Base-by-base conservation (phyloP, 345 rosid genomes). In the Rubroshorea leprosula region DNA sequence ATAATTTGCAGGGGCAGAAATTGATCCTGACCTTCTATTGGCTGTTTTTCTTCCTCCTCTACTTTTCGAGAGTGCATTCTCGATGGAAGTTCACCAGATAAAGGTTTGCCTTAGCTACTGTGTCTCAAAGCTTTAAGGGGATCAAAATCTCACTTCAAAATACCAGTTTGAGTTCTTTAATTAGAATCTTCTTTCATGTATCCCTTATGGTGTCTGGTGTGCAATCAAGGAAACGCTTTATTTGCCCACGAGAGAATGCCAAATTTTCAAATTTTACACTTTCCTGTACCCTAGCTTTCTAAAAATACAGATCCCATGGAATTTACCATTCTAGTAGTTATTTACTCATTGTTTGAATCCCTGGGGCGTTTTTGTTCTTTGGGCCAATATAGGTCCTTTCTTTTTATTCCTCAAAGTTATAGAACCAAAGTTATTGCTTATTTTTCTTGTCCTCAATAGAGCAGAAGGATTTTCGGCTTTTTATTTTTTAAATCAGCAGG, bases 1-100 rank as follows among this genome's bases (percentile, higher is more conserved):
- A 53, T 41, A 45, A 50, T 51, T 13, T 79, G 60, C 69, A 93
- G 99, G 99, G 99, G 80, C 94, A 17, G 62, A n/a, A 0, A 93
- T 93, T 50, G 78, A 93, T 64, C 99, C 99, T 13, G 81, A 87
- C 26, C 96, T 89, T 67, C 74, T 93, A 21, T 68, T 93, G 72
- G 96, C 97, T 39, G 95, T 93, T 44, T 89, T 93, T 68, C 96
- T 93, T 71, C 99, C 97, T 15, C 90, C 99, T 41, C 91, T 93
- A 67, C 92, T 93, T 61, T 93, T 89, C 24, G 96, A 93, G 79
- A 89, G 97, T 73, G 77, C 99, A 23, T 93, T 93, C 62, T 76
- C 96, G 0, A 89, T 89, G 99, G 95, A 93, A 74, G 68, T 83
- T 57, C 99, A 93, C 70, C 96, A 89, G 74, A 89, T 93, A 62